These are phyloP conservation scores for Teratosphaeria pseudoeucalypti DNA, from an alignment of 2,329 filamentous ascomycete genomes.

Conservation along the genomic window DNA sequence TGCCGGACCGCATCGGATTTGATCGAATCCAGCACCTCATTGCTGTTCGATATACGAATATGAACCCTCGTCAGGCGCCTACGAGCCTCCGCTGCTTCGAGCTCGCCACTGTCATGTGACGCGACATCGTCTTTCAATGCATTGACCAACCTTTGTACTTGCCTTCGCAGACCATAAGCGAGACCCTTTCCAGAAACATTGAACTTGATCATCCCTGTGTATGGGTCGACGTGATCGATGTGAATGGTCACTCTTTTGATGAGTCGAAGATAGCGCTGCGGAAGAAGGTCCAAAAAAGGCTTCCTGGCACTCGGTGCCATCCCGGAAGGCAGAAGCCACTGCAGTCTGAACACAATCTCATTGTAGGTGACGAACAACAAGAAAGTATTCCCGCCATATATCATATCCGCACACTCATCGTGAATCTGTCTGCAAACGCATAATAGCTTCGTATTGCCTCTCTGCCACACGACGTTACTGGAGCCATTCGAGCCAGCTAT, in stretches of 20 bases:
- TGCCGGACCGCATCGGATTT: slow-evolving; percentile 17
- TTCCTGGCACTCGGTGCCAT: slow-evolving; percentile 31
- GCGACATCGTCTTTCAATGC: slow-evolving; percentile 21
- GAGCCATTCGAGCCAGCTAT: neutral
- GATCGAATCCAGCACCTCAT: slow-evolving; percentile 20
- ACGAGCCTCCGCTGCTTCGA: neutral
- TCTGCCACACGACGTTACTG: slow-evolving; percentile 30
- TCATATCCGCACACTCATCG: slow-evolving; percentile 33
- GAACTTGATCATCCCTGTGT: slow-evolving; percentile 43
- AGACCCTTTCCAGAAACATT: slow-evolving; percentile 38
- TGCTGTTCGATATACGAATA: slow-evolving; percentile 23
- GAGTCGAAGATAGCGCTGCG: slow-evolving; percentile 30
- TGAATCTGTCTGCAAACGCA: slow-evolving; percentile 32
- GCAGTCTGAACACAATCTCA: slow-evolving; percentile 34
- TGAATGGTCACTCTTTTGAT: slow-evolving; percentile 34
- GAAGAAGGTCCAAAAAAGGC: slow-evolving; percentile 33
- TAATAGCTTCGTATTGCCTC: slow-evolving; percentile 32
- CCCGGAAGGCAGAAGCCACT: slow-evolving; percentile 32
- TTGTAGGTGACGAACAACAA: slow-evolving; percentile 35
- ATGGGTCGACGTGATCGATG: slow-evolving; percentile 39
- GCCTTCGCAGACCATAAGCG: slow-evolving; percentile 30
- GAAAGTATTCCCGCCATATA: slow-evolving; percentile 40
- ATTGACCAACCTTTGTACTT: slow-evolving; percentile 32
- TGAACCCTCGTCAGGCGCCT: slow-evolving; percentile 11
- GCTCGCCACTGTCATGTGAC: neutral